These are phyloP conservation scores for Elongisporangium senticosum DNA, from an alignment of 352 stramenopile species.

Conservation along the genomic window DNA sequence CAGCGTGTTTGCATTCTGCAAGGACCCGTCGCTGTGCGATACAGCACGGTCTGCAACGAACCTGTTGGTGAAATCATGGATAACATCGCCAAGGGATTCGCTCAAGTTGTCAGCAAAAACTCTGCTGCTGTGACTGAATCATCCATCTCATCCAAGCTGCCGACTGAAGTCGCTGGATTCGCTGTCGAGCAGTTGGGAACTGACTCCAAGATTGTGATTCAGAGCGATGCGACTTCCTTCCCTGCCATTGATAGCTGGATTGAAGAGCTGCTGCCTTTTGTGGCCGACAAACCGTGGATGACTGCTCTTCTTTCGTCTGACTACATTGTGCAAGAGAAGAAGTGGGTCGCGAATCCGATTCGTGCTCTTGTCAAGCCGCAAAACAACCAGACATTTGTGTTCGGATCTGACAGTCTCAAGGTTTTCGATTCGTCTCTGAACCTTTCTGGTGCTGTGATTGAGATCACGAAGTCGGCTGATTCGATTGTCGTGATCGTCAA, in stretches of 20 bases:
- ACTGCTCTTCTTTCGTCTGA: conserved; percentile 42
- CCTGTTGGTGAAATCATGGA: conserved; percentile 74
- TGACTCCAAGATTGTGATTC: conserved; percentile 23
- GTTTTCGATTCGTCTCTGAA: conserved; percentile 35
- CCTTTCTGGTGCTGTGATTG: conserved; percentile 37
- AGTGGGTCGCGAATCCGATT: conserved; percentile 72
- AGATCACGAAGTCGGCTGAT: conserved; percentile 29
- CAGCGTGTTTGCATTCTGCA: conserved; percentile 84
- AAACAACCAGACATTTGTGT: conserved; percentile 32
- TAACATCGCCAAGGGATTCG: conserved; percentile 54
- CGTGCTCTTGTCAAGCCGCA: conserved; percentile 43
- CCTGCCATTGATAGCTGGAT: conserved; percentile 40
- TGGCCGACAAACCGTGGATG: conserved; percentile 49
- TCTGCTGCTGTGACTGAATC: conserved; percentile 5
- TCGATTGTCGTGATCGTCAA: conserved; percentile 46
- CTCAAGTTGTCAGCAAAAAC: conserved; percentile 31
- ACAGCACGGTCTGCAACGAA: conserved; percentile 70
- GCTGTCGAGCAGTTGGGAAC: conserved; percentile 5
- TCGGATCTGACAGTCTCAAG: conserved; percentile 22
- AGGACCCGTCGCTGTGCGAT: conserved; percentile 72
- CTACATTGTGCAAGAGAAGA: conserved; percentile 42
- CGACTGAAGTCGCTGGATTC: conserved; percentile 16
- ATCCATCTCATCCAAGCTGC: conserved; percentile 4
- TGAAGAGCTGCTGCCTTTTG: conserved; percentile 20
- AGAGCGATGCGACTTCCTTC: conserved; percentile 13